phyloP scores from a whole-genome alignment of 768 basidiomycete genomes.

The Hypholoma fasciculare region DNA sequence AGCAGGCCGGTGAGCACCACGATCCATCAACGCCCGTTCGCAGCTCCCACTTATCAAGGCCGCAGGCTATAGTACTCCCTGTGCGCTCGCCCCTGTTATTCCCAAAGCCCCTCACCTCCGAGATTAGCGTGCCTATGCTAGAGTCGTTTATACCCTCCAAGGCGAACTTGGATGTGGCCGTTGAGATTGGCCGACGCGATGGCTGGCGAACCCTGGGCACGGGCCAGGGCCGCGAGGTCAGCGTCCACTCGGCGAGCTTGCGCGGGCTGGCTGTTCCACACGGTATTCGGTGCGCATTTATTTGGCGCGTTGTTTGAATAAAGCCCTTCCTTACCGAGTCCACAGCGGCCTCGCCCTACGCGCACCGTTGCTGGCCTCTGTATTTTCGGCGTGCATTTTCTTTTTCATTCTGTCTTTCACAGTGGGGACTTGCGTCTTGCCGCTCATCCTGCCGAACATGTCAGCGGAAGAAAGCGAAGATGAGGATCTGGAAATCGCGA shows the following conservation, averaged over 20 bases:
- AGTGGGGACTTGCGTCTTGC: conserved; percentile 53
- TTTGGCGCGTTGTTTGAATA: neutral
- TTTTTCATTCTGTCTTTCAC: conserved; percentile 45
- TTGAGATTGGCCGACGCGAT: conserved; percentile 77
- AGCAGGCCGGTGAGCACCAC: conserved; percentile 56
- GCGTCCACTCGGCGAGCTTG: conserved; percentile 60
- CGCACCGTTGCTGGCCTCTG: conserved; percentile 60
- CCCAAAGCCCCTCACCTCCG: conserved; percentile 38
- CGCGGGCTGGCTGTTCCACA: conserved; percentile 62
- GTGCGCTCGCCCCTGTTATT: conserved; percentile 41
- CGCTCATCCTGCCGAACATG: conserved; percentile 21
- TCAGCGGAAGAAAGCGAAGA: conserved; percentile 14
- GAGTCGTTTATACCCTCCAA: conserved; percentile 49
- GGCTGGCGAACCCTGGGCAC: conserved; percentile 68
- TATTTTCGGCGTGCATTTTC: conserved; percentile 46
- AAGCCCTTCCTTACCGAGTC: neutral
- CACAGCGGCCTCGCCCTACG: conserved; percentile 67
- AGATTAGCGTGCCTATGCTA: conserved; percentile 59
- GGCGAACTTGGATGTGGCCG: conserved; percentile 49
- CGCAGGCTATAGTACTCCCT: conserved; percentile 62
- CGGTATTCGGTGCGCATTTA: conserved; percentile 61
- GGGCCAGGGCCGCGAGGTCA: conserved; percentile 74
- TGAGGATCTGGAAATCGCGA: conserved; percentile 1
- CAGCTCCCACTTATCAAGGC: neutral
- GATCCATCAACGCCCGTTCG: neutral